These are phyloP conservation scores for Salix brachista DNA, from an alignment of 345 rosid genomes.

Conservation along the genomic window DNA sequence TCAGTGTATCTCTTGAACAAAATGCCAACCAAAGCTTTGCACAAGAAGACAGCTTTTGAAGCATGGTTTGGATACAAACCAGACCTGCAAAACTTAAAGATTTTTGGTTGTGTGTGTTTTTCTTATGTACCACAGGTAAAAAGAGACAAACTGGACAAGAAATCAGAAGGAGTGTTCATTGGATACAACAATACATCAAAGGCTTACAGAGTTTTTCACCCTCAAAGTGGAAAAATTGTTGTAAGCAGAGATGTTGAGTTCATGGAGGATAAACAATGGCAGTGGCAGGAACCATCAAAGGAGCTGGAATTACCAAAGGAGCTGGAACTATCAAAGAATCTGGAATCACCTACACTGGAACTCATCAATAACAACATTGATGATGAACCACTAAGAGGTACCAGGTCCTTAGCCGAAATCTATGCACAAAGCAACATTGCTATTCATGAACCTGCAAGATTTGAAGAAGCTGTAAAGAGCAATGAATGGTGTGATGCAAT, in stretches of 20 bases:
- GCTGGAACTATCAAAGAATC: too few species aligned
- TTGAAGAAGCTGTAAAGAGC: not conserved
- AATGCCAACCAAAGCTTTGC: too few species aligned
- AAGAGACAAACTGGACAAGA: not conserved
- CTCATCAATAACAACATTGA: not conserved
- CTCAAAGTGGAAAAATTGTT: not conserved
- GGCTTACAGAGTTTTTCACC: not conserved
- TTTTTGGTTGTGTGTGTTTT: not conserved
- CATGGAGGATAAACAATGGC: not conserved
- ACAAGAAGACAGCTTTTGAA: too few species aligned
- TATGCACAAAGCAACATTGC: not conserved
- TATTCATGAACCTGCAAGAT: not conserved
- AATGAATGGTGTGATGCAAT: not conserved
- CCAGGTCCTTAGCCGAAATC: not conserved
- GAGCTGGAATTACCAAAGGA: too few species aligned
- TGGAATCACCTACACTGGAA: not conserved
- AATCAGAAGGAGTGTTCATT: not conserved
- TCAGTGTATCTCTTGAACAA: too few species aligned
- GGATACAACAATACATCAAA: not conserved
- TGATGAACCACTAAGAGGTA: not conserved
- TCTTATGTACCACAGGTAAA: not conserved
- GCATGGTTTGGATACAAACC: not conserved
- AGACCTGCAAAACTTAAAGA: not conserved
- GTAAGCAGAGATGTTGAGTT: not conserved
- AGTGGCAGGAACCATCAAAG: not conserved